phyloP scores from a whole-genome alignment of 331 rosid genomes.

The Stylosanthes scabra region DNA sequence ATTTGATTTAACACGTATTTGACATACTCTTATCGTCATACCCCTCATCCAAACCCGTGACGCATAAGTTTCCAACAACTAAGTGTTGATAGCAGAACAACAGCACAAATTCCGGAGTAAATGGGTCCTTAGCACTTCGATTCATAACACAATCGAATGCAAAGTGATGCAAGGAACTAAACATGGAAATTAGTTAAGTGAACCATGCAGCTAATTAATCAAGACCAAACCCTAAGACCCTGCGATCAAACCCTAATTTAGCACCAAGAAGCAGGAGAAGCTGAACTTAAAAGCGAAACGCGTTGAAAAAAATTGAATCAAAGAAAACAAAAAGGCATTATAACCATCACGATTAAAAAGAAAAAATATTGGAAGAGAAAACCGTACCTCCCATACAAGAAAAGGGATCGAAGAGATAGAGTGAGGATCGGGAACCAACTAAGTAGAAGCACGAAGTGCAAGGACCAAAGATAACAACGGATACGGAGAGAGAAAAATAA shows the following conservation, averaged over 20 bases:
- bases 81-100: conserved; percentile 1
- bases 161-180: not conserved
- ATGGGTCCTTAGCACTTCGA: not conserved
- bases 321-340: not conserved
- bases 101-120: not conserved
- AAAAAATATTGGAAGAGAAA: not conserved
- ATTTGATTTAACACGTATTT: not conserved
- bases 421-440: not conserved
- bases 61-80: not conserved
- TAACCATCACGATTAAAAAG: not conserved
- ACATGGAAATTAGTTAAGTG: not conserved
- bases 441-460: conserved; percentile 1
- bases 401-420: not conserved
- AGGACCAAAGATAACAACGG: not conserved
- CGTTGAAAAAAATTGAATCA: conserved; percentile 3
- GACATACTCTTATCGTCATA: not conserved
- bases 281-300: not conserved
- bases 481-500: not conserved
- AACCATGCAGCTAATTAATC: not conserved
- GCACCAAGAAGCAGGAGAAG: not conserved
- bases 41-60: not conserved
- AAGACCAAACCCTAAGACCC: conserved; percentile 1
- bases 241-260: conserved; percentile 29
- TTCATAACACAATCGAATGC: not conserved
- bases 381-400: conserved; percentile 33